A percentile compares a stretch with the other conserved stretches of the same genome.
Conservation (phyloP, 2,329 filamentous ascomycete species). For the Fusarium pilosicola region DNA sequence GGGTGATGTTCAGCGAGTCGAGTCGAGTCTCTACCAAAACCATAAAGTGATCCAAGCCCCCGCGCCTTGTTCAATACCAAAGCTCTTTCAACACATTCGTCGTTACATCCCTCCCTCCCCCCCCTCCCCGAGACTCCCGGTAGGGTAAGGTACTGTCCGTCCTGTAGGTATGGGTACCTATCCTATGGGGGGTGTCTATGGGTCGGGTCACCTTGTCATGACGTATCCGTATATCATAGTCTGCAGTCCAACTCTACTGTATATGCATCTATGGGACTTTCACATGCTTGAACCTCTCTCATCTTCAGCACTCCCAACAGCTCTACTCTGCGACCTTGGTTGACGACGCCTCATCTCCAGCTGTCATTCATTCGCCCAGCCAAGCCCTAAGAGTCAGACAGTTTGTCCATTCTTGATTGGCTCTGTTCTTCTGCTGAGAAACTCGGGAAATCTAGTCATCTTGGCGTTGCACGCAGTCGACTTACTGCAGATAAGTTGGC, state of each 20-base stretch:
- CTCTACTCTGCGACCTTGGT: conserved; percentile 20
- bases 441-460: conserved; percentile 26
- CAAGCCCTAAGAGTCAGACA: conserved; percentile 20
- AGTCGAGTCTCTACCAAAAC: not conserved
- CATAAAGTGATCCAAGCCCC: conserved; percentile 17
- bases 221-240: conserved; percentile 32
- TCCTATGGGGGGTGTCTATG: not conserved
- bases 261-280: conserved; percentile 43
- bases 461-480: conserved; percentile 29
- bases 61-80: conserved; percentile 7
- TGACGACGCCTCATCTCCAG: conserved; percentile 31
- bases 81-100: conserved; percentile 24
- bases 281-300: conserved; percentile 40
- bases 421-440: conserved; percentile 7
- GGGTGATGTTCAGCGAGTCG: not conserved
- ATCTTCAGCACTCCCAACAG: conserved; percentile 21
- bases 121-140: conserved; percentile 36
- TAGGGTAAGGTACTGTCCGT: conserved; percentile 13
- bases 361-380: conserved; percentile 4
- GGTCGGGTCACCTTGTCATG: conserved; percentile 20
- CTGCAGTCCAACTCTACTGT: conserved; percentile 11
- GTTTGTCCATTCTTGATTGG: conserved; percentile 21
- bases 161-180: not conserved
- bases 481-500: conserved; percentile 21
- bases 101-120: conserved; percentile 1